Conservation (phyloP, 2,329 filamentous ascomycete species). For the Cyanodermella asteris region DNA sequence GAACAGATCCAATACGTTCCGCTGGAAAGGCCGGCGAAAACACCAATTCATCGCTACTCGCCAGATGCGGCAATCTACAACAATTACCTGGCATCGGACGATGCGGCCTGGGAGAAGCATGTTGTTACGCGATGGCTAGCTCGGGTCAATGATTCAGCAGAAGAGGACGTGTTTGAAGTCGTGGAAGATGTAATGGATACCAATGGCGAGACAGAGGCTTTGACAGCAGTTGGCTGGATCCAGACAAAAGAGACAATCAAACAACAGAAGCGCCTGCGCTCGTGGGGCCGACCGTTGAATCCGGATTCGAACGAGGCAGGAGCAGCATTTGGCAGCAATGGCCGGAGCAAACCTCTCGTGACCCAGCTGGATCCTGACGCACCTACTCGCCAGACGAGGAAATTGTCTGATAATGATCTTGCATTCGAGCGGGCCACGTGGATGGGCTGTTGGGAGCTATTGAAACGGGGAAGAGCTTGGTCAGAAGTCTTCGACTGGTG, state of each 20-base stretch:
- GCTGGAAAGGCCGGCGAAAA: slow-evolving; percentile 7
- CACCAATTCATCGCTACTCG: slow-evolving; percentile 29
- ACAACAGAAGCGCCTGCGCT: slow-evolving; percentile 58
- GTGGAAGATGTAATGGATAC: slow-evolving; percentile 54
- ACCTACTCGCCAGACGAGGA: slow-evolving; percentile 52
- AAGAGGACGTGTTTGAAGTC: slow-evolving; percentile 51
- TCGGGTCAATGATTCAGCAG: slow-evolving; percentile 43
- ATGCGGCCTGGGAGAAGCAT: slow-evolving; percentile 54
- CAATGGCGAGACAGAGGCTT: slow-evolving; percentile 52
- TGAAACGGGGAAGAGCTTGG: slow-evolving; percentile 61
- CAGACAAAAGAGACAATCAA: slow-evolving; percentile 84
- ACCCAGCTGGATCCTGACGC: slow-evolving; percentile 88
- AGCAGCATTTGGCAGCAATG: slow-evolving; percentile 33
- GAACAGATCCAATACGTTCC: neutral
- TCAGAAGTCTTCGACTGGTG: slow-evolving; percentile 68
- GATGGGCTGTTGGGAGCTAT: slow-evolving; percentile 82
- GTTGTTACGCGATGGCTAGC: slow-evolving; percentile 74
- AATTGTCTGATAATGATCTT: slow-evolving; percentile 60
- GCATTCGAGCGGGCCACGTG: slow-evolving; percentile 80
- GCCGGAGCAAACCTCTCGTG: slow-evolving; percentile 42
- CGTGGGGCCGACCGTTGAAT: slow-evolving; percentile 42
- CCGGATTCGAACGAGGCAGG: slow-evolving; percentile 35
- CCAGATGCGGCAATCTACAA: slow-evolving; percentile 43
- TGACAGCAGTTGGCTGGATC: slow-evolving; percentile 76
- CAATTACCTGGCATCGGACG: slow-evolving; percentile 52